Percentiles rank a stretch among this genome's conserved stretches.
Evolutionary conservation across 345 rosid species (phyloP).

Genomic region (Mallotus nudiflorus): DNA sequence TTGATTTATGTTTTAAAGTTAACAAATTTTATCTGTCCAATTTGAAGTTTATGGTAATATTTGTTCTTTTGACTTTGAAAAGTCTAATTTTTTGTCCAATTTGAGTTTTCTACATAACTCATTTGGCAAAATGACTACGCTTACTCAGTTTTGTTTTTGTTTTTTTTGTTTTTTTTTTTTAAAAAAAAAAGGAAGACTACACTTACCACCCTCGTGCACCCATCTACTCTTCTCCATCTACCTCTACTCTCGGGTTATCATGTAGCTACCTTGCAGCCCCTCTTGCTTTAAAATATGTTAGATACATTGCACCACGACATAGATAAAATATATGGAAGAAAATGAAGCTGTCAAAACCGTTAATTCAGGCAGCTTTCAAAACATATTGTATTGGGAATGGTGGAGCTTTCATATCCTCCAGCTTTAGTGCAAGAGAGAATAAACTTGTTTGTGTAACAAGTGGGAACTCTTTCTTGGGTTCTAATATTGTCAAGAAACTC

Average conservation of each 20-base stretch:
- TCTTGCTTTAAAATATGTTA: background rate
- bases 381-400: constrained; percentile 6
- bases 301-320: background rate
- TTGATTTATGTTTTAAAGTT: no score
- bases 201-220: constrained; percentile 29
- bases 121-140: no score
- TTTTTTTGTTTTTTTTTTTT: no score
- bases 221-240: constrained; percentile 31
- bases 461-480: constrained; percentile 43
- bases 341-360: constrained; percentile 12
- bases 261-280: no score
- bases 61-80: no score
- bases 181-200: no score
- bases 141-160: no score
- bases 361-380: constrained; percentile 5
- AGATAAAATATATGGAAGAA: constrained; percentile 10
- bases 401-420: constrained; percentile 1
- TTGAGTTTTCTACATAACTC: no score
- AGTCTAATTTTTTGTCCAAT: no score
- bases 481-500: constrained; percentile 33
- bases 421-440: constrained; percentile 27
- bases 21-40: no score
- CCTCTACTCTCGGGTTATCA: background rate
- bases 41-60: no score
- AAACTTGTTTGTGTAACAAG: constrained; percentile 43